These are phyloP conservation scores for Neonectria punicea DNA, from an alignment of 2,329 filamentous ascomycete genomes.

Conservation along the genomic window DNA sequence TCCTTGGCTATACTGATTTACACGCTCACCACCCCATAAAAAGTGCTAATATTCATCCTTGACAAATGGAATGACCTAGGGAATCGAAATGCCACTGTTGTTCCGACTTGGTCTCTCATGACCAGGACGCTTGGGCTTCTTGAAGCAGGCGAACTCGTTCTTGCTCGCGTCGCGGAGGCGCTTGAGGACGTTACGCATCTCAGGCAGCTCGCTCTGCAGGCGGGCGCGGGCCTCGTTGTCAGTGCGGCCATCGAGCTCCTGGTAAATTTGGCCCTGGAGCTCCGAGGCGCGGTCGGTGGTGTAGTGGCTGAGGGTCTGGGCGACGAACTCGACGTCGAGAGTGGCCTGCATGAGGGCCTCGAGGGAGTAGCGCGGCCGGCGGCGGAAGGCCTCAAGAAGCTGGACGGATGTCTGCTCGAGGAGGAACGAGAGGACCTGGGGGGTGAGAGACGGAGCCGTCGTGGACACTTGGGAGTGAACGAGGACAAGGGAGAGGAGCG, in stretches of 20 bases:
- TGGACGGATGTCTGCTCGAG: conserved; percentile 83
- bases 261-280: conserved; percentile 89
- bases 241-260: conserved; percentile 88
- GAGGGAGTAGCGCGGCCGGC: conserved; percentile 75
- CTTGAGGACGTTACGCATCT: conserved; percentile 90
- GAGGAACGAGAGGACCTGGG: conserved; percentile 85
- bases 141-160: conserved; percentile 89
- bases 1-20: neutral
- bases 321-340: conserved; percentile 95
- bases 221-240: conserved; percentile 84
- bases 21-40: conserved; percentile 6
- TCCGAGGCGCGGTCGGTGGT: conserved; percentile 84
- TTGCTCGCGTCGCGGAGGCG: conserved; percentile 81
- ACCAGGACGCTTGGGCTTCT: conserved; percentile 65
- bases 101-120: conserved; percentile 43
- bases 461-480: conserved; percentile 91
- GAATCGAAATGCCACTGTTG: conserved; percentile 46
- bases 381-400: conserved; percentile 83
- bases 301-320: conserved; percentile 91
- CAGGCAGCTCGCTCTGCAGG: conserved; percentile 87
- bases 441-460: conserved; percentile 78
- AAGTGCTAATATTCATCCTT: conserved; percentile 8
- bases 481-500: conserved; percentile 85
- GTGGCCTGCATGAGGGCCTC: conserved; percentile 95
- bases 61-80: neutral